Evolutionary conservation across 2,329 filamentous ascomycete genomes (phyloP), one percentile per base, ranked within the genome.

Genomic region (Phyllosticta citribraziliensis): DNA sequence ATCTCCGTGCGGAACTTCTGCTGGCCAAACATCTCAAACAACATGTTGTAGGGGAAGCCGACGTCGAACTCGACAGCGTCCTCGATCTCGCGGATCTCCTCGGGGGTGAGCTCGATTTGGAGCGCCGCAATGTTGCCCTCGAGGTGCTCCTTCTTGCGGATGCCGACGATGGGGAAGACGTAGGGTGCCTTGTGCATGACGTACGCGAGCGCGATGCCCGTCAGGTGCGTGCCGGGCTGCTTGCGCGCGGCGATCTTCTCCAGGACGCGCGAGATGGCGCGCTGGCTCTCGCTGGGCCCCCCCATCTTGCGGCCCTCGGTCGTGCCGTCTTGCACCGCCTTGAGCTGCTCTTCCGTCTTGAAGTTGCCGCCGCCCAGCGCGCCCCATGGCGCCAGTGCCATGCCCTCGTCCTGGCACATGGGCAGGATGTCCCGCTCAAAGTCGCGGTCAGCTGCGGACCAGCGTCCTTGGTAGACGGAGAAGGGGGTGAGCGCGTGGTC

Each of bases 161-260:
- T 85, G 11, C 88, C 88, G 4, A 90, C 78, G 51, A 91, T 84
- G 1, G 88, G 88, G 68, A 89, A 89, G 12, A 91, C 85, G 67
- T 89, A 84, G 0, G 86, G 82, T 0, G 85, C 77, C 74, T 91
- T 90, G 65, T 84, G 80, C 79, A 88, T 81, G 14, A 91, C 84
- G 68, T 91, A 91, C 2, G 88, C 88, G 24, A 91, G 73, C 9
- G 88, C 87, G 35, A 89, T 74, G 47, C 80, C 80, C 5, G 82
- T 83, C 47, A 87, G 76, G 50, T 79, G 75, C 8, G 77, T 75
- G 52, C 58, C 58, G 14, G 40, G 40, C 1, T 80, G 80, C 65
- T 85, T 82, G 63, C 79, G 75, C 8, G 78, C 77, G 0, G 82
- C 84, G 8, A 88, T 79, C 66, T 83, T 78, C 25, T 82, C 84